Conservation (phyloP, 148 eudicot species). For the Camellia lanceoleosa region DNA sequence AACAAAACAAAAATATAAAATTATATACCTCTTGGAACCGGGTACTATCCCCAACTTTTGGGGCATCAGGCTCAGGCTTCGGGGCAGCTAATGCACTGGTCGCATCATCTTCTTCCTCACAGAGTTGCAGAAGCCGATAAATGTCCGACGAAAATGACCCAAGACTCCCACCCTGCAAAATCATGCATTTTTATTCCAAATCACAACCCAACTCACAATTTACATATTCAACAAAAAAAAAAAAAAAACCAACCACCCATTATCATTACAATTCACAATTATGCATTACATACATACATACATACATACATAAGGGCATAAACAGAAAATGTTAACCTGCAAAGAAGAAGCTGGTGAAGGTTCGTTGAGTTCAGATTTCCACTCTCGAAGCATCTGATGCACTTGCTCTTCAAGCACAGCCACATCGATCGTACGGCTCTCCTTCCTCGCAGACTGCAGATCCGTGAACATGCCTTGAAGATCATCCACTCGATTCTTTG, state of each 20-base stretch:
- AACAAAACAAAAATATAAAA: neutral
- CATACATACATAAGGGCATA: neutral
- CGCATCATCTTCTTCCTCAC: conserved; percentile 97
- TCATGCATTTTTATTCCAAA: conserved; percentile 1
- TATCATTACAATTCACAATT: too few relatives aligned
- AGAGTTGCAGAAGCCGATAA: conserved; percentile 62
- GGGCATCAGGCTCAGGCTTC: conserved; percentile 72
- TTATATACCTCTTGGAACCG: conserved; percentile 48
- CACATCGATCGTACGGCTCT: conserved; percentile 68
- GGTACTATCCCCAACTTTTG: conserved; percentile 34
- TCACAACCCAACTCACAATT: conserved; percentile 10
- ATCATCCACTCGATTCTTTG: conserved; percentile 90
- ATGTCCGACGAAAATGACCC: conserved; percentile 77
- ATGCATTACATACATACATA: neutral
- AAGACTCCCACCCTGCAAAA: conserved; percentile 69
- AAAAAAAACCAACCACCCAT: too few relatives aligned
- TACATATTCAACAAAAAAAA: too few relatives aligned
- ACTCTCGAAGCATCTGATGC: conserved; percentile 84
- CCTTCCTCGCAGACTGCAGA: conserved; percentile 81
- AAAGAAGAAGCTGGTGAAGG: conserved; percentile 92
- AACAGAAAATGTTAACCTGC: conserved; percentile 30
- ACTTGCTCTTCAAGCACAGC: conserved; percentile 78
- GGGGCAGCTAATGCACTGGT: conserved; percentile 72
- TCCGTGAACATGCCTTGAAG: conserved; percentile 76
- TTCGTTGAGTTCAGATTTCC: conserved; percentile 82